Conservation (phyloP, 169 alveolate species). For the Eimeria acervulina region DNA sequence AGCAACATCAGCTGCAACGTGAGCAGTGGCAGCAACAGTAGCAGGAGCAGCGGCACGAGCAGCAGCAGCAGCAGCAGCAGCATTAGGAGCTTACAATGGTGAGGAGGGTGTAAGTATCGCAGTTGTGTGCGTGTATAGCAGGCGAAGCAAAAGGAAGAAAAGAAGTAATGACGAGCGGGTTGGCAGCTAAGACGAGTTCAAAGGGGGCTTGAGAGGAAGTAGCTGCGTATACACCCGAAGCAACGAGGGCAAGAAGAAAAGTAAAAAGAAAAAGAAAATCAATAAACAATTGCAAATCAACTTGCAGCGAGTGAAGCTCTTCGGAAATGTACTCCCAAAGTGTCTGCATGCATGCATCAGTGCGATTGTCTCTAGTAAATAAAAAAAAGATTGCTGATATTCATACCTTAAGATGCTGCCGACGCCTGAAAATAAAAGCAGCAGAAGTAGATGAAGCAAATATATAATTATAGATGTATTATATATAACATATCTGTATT, state of each 20-base stretch:
- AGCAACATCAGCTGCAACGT: too few relatives aligned
- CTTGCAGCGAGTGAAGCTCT: conserved; percentile 63
- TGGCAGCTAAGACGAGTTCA: conserved; percentile 66
- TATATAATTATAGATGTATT: too few relatives aligned
- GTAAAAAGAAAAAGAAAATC: not conserved
- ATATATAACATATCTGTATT: too few relatives aligned
- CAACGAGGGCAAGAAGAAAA: too few relatives aligned
- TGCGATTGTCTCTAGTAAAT: not conserved
- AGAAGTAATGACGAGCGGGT: conserved; percentile 43
- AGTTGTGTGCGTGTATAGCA: not conserved
- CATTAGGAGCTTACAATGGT: not conserved
- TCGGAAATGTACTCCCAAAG: conserved; percentile 82
- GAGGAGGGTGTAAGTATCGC: not conserved
- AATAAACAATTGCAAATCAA: not conserved
- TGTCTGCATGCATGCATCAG: conserved; percentile 10
- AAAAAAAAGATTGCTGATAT: not conserved
- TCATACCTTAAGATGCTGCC: too few relatives aligned
- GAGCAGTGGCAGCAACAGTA: too few relatives aligned
- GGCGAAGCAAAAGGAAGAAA: conserved; percentile 53
- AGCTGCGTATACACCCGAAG: not conserved
- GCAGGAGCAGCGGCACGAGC: too few relatives aligned
- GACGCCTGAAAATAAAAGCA: too few relatives aligned
- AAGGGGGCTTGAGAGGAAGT: conserved; percentile 49
- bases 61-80: too few relatives aligned
- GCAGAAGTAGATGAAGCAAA: too few relatives aligned